A percentile compares a stretch with the other conserved stretches of the same genome.
phyloP scores from a whole-genome alignment of 1,284 basidiomycete genomes.

The Tremellales sp. region DNA sequence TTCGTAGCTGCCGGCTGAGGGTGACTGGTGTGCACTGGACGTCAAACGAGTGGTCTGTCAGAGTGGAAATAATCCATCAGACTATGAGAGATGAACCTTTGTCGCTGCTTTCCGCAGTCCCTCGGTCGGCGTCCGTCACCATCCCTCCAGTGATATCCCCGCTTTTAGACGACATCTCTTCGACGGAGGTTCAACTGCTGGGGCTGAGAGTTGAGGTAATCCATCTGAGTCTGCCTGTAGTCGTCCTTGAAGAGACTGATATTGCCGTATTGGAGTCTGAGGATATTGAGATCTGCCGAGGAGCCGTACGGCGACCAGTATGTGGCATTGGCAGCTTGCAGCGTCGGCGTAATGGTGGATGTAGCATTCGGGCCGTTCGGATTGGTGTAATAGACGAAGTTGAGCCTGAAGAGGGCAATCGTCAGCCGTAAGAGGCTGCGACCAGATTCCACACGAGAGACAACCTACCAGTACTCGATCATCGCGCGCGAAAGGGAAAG shows the following conservation, averaged over 20 bases:
- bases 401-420: conserved; percentile 24
- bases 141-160: too few species aligned
- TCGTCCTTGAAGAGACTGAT: conserved; percentile 35
- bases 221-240: conserved; percentile 35
- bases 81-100: too few species aligned
- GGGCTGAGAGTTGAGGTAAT: conserved; percentile 29
- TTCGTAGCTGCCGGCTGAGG: too few species aligned
- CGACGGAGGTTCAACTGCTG: conserved; percentile 20
- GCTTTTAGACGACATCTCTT: too few species aligned
- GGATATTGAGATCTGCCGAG: conserved; percentile 25
- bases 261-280: conserved; percentile 26
- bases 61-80: too few species aligned
- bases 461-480: conserved; percentile 39
- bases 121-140: too few species aligned
- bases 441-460: not conserved
- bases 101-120: too few species aligned
- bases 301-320: conserved; percentile 34
- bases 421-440: not conserved
- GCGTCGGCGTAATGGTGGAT: too few species aligned
- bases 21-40: too few species aligned
- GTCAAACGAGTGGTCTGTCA: too few species aligned
- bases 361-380: conserved; percentile 26
- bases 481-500: conserved; percentile 21
- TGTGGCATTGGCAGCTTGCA: conserved; percentile 23
- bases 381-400: conserved; percentile 42